A percentile compares a stretch with the other conserved stretches of the same genome.
These are phyloP conservation scores for Fulvia fulva DNA, from an alignment of 2,329 filamentous ascomycete species.

Conservation along the genomic window DNA sequence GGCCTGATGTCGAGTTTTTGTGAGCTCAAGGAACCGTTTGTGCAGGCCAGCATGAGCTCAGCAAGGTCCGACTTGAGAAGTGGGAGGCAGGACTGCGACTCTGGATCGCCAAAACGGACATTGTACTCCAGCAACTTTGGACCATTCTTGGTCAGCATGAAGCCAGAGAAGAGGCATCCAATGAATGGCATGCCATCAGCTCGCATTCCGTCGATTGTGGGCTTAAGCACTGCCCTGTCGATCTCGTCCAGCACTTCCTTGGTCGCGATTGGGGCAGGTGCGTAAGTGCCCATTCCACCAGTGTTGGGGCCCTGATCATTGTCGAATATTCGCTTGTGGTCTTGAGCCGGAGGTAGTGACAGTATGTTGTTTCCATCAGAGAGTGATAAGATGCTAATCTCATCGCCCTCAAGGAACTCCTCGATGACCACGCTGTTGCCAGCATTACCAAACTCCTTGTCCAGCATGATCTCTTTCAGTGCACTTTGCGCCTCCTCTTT, in stretches of 20 bases:
- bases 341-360: conserved; percentile 84
- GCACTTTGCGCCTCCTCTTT: conserved; percentile 79
- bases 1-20: conserved; percentile 27
- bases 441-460: conserved; percentile 78
- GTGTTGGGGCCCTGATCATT: conserved; percentile 90
- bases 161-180: conserved; percentile 79
- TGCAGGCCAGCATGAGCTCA: conserved; percentile 82
- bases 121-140: conserved; percentile 90
- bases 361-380: conserved; percentile 82
- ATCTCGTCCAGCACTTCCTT: conserved; percentile 69
- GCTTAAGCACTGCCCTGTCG: conserved; percentile 77
- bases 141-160: conserved; percentile 82
- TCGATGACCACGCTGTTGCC: conserved; percentile 93
- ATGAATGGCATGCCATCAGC: conserved; percentile 67
- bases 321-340: conserved; percentile 93
- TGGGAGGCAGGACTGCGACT: conserved; percentile 81
- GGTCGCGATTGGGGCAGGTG: conserved; percentile 57
- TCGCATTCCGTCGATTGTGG: conserved; percentile 84
- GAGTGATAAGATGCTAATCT: conserved; percentile 87
- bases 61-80: conserved; percentile 83
- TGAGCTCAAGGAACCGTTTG: conserved; percentile 66
- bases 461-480: conserved; percentile 84
- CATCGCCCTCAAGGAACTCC: conserved; percentile 86
- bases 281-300: conserved; percentile 96
- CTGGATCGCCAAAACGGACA: conserved; percentile 86